Evolutionary conservation across 305 asterid species (phyloP), one percentile per base, ranked within the genome.

Genomic region (Solanum hybrid): DNA sequence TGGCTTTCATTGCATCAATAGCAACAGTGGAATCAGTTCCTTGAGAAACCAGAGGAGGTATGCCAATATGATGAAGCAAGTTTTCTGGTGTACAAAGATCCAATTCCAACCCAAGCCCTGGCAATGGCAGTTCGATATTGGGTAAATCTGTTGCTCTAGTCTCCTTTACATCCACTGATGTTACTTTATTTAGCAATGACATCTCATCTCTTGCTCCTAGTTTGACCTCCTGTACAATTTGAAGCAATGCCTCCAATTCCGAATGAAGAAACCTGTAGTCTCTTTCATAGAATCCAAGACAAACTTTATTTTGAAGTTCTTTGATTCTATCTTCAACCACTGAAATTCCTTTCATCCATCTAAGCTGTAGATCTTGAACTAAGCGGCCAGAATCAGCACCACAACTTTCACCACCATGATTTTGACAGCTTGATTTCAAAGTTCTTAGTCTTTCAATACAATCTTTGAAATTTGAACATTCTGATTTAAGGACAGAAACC

Each of bases 61-160:
- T 86, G 90, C 93, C 91, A 89, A 95, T 93, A 93, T 93, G 94
- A 87, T 91, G 96, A 93, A 95, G 96, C 91, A 95, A 92, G 88
- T 93, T 94, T 91, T 94, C 98, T 5, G 98, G 99, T 41, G 92
- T 94, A 92, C 96, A 97, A 91, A 95, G 94, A 92, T 96, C 98
- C 89, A 94, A 90, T 84, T 96, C 97, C 89, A 96, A 90, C 91
- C 93, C 98, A 82, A 90, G 93, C 83, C 91, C 98, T 36, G 97
- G 91, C 91, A 86, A 92, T 89, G 88, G 77, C 87, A 91, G 93
- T n/a, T 93, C 92, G 32, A 87, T 91, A 87, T 89, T 91, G 86
- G 37, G 90, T 20, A 89, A 39, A 61, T 91, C 57, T 36, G 82
- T 78, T 77, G 90, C 92, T 89, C 90, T 90, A 34, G 89, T 90